A percentile compares a stretch with the other conserved stretches of the same genome.
Conservation (phyloP, 768 basidiomycete species). For the Jaapia argillacea region DNA sequence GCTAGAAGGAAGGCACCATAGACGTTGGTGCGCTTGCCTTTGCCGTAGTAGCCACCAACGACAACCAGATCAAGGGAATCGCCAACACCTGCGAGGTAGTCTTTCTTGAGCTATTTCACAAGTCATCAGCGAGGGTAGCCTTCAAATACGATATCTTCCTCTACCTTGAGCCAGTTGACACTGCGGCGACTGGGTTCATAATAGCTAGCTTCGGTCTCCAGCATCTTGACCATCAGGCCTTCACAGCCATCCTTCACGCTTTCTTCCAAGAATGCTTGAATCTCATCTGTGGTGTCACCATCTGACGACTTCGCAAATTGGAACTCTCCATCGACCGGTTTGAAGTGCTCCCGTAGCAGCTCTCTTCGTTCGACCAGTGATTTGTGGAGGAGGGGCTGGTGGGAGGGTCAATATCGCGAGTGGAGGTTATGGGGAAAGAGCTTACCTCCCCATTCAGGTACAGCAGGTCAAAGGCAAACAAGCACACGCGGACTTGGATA, state of each 20-base stretch:
- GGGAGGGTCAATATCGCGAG: background rate
- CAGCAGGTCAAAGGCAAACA: constrained; percentile 95
- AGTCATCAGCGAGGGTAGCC: background rate
- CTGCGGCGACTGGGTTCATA: constrained; percentile 94
- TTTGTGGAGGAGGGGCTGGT: constrained; percentile 73
- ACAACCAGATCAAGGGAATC: constrained; percentile 97
- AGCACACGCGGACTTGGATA: constrained; percentile 91
- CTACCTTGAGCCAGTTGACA: constrained; percentile 96
- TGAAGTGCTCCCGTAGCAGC: constrained; percentile 73
- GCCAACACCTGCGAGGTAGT: constrained; percentile 92
- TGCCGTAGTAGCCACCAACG: constrained; percentile 95
- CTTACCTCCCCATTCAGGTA: constrained; percentile 93
- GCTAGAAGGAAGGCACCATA: constrained; percentile 98
- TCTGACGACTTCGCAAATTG: constrained; percentile 90
- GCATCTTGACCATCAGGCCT: constrained; percentile 99
- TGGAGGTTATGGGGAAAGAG: background rate
- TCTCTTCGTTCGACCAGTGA: constrained; percentile 67
- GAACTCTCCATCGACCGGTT: constrained; percentile 80
- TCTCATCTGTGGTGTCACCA: constrained; percentile 83
- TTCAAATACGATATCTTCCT: constrained; percentile 3
- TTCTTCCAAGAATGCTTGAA: constrained; percentile 89
- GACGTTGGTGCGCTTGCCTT: constrained; percentile 94
- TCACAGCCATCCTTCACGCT: constrained; percentile 98
- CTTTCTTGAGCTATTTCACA: constrained; percentile 80
- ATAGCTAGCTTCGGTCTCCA: constrained; percentile 82